phyloP scores from a whole-genome alignment of 495 filamentous ascomycete species.

The Hypoxylon subgilvum region DNA sequence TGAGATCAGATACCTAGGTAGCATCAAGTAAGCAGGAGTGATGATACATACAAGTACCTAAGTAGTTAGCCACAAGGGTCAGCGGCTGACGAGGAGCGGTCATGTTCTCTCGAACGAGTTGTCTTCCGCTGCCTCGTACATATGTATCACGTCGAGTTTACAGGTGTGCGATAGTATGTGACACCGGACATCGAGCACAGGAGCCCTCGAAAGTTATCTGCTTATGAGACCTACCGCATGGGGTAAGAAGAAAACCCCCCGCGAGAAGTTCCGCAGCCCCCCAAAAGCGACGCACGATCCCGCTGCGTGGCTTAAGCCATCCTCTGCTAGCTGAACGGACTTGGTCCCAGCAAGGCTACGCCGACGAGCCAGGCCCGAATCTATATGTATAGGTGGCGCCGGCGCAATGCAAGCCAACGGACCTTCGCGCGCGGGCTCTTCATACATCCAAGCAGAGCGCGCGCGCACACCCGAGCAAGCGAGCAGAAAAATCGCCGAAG shows the following conservation, averaged over 20 bases:
- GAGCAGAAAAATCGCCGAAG: neutral
- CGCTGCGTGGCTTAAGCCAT: neutral
- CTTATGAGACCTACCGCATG: constrained; percentile 6
- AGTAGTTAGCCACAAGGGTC: neutral
- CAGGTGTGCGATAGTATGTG: too few relatives aligned
- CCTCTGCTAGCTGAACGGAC: neutral
- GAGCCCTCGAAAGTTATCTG: neutral
- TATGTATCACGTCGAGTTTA: too few relatives aligned
- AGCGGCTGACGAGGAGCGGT: neutral
- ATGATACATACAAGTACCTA: too few relatives aligned
- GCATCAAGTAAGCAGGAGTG: neutral
- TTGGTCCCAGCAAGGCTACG: neutral
- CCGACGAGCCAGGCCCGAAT: constrained; percentile 12
- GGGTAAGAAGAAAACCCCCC: constrained; percentile 4
- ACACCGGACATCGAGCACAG: neutral
- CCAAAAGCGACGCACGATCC: constrained; percentile 11
- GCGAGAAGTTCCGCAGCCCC: neutral
- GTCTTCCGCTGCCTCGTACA: too few relatives aligned
- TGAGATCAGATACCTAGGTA: neutral
- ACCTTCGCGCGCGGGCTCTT: too few relatives aligned
- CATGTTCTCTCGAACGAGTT: too few relatives aligned
- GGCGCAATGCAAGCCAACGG: neutral
- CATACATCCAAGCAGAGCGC: neutral
- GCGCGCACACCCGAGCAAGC: too few relatives aligned
- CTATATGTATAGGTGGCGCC: neutral